Base-by-base conservation (phyloP, 2,329 filamentous ascomycete species). In the Trichoderma sp. region DNA sequence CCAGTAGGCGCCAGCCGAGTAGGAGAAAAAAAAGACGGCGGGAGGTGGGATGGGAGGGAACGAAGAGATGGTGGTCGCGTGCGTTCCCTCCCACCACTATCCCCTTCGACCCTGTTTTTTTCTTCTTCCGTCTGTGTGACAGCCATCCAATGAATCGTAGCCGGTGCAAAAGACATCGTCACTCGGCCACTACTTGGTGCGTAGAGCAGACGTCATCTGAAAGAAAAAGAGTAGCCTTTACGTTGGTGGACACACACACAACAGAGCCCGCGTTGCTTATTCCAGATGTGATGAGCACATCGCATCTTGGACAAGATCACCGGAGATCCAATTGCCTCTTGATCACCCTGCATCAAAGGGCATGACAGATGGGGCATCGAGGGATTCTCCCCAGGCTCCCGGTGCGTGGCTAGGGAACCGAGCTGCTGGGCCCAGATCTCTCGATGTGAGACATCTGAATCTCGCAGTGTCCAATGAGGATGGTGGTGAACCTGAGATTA, bases 241-340 rank as follows among this genome's bases (percentile, higher is more conserved):
- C 30, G n/a, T 47, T 47, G 9, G 21, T 14, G 30, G 30, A 43
- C 19, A 24, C 17, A 60, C 30, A 34, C 30, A 34, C 1, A 10
- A 34, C 30, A 30, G 30, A 10, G 7, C 17, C 34, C 34, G 34
- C 12, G 7, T 12, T 39, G 34, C 34, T 39, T 39, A 3, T 24
- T n/a, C 12, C 7, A 19, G 34, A 39, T 39, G 12, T 39, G 34
- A 14, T 39, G 9, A 50, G 9, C 21, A 10, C 9, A 34, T 34
- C 30, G 9, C 14, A 26, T 39, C 45, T 52, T 19, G 14, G n/a
- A 24, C 19, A 41, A 45, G 48, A 52, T 62, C 45, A 24, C 47
- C 58, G 58, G 45, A 43, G 58, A 62, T 62, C 58, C 48, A 48
- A 44, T 55, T 26, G n/a, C 28, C 7, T 41, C 4, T 41, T 51